phyloP scores from a whole-genome alignment of 768 basidiomycete genomes.

The Mycena chlorophos region DNA sequence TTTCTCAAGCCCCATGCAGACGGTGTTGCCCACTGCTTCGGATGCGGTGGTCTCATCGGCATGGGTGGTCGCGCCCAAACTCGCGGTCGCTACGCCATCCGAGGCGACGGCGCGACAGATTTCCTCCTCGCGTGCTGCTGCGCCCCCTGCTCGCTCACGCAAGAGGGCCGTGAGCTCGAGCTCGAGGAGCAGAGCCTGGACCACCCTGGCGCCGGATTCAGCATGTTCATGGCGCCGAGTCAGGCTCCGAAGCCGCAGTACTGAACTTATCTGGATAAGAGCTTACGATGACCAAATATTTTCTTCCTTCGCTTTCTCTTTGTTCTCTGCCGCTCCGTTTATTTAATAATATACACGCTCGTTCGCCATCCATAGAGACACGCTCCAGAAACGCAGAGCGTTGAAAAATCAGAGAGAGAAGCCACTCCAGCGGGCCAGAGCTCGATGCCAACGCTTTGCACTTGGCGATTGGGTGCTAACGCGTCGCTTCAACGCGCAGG shows the following conservation, averaged over 20 bases:
- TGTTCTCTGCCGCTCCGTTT: neutral
- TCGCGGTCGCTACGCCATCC: constrained; percentile 35
- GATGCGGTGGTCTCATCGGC: constrained; percentile 18
- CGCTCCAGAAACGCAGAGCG: neutral
- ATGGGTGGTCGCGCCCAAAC: constrained; percentile 19
- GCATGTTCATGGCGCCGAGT: constrained; percentile 17
- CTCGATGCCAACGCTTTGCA: constrained; percentile 8
- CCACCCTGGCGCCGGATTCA: constrained; percentile 20
- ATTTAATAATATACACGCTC: neutral
- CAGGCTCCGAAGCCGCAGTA: constrained; percentile 5
- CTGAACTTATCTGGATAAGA: neutral
- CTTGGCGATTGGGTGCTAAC: neutral
- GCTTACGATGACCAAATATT: no score
- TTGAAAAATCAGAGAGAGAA: no score
- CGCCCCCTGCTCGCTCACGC: constrained; percentile 40
- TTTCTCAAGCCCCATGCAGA: constrained; percentile 5
- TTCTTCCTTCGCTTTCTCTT: neutral
- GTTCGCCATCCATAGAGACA: neutral
- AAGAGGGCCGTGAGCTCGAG: constrained; percentile 41
- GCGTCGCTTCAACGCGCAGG: no score
- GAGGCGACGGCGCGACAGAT: constrained; percentile 34
- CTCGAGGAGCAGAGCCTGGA: constrained; percentile 37
- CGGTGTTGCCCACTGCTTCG: constrained; percentile 19
- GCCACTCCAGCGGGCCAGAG: no score
- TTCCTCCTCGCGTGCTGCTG: constrained; percentile 37